Base-by-base conservation (phyloP, 2,329 filamentous ascomycete genomes). In the Fusarium lyarnte region DNA sequence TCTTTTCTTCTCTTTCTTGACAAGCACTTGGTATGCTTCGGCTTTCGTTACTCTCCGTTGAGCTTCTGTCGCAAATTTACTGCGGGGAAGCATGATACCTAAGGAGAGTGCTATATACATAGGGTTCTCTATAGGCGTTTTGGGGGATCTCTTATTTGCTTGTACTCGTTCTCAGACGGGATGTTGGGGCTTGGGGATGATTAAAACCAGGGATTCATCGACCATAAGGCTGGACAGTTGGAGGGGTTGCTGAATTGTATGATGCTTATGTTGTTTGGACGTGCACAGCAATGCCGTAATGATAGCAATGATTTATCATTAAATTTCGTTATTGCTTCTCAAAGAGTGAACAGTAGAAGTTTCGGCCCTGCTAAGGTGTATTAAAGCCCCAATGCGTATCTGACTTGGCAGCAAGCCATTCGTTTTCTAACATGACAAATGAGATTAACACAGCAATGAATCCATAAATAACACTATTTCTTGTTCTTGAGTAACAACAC, bases 221-320 rank as follows among this genome's bases (percentile, higher is more conserved):
- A 59, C 23, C 47, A 64, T 45, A 62, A 42, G 61, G 67, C 62
- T 63, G 53, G 68, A 57, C 66, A 63, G 53, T 61, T 58, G 60
- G 45, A 52, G 45, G 58, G 35, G 42, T 58, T 42, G 62, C 62
- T 63, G 57, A 55, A 51, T 57, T 69, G 70, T 74, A 73, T 70
- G 62, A 72, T 63, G 64, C 49, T 63, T 71, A 67, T 66, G 73
- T 66, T 77, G 76, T 78, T 72, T 77, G 67, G 65, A 72, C 67
- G 70, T 62, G 69, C 72, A 59, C 60, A 70, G 74, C 61, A 62
- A 79, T 72, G 76, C 60, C 68, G 73, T 77, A 77, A 80, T 75
- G 79, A 80, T 62, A 77, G 74, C 74, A 78, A 79, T 72, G 75
- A 79, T 70, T 72, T 58, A 70, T 65, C 52, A 60, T 52, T 31